Base-by-base conservation (phyloP, 2,329 filamentous ascomycete genomes). In the Aspergillus persii region DNA sequence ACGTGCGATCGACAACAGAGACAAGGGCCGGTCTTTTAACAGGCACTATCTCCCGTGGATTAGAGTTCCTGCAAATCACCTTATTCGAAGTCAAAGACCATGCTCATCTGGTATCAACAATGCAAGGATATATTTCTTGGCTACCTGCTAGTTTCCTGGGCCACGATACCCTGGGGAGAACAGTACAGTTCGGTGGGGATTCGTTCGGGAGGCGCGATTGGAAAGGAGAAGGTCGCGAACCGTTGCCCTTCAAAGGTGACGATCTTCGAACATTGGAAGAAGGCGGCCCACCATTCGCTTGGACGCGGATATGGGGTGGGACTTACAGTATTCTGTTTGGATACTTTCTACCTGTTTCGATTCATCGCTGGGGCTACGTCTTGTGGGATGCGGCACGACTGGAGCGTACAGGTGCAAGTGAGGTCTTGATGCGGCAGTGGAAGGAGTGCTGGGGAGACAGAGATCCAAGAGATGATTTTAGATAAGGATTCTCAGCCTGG, bases 351-450 rank as follows among this genome's bases (percentile, higher is more conserved):
- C 12, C 23, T 3, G 27, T 58, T n/a, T 11, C 31, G 27, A 26
- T 60, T 12, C 48, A 46, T n/a, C 29, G 39, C 9, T 66, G 61
- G 62, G 67, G 65, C 8, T 69, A 66, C 48, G 59, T 64, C 18
- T 61, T 68, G 54, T 69, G 67, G 66, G 63, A 69, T 50, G 58
- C 58, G 6, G 41, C 8, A 8, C 58, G 63, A 27, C n/a, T 69
- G 15, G 59, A 66, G 39, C 23, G 49, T 31, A 56, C 52, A 8
- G 58, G 53, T 3, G 53, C 55, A 5, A 36, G 50, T 33, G 51
- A 60, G n/a, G 33, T 56, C 18, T 46, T 58, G 33, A 31, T n/a
- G 27, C 31, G 54, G 8, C 39, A 60, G 52, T 55, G 31, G 51
- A n/a, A 52, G 39, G 30, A 31, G 7, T 30, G 53, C 8, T 47